Base-by-base conservation (phyloP, 2,329 filamentous ascomycete species). In the Penicillium sp. region DNA sequence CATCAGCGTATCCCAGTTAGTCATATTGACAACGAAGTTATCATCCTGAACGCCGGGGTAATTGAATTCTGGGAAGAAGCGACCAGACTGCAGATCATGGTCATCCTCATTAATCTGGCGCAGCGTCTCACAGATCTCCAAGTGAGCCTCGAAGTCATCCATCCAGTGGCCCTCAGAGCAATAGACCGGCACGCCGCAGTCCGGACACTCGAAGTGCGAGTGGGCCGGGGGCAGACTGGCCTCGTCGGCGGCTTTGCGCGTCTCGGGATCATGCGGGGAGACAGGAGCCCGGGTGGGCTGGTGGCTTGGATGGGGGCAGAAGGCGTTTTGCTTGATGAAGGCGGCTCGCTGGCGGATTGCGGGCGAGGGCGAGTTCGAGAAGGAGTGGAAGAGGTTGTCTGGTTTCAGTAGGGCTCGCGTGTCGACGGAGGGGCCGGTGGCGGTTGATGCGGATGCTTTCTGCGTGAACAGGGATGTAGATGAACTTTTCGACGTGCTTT, bases 71-170 rank as follows among this genome's bases (percentile, higher is more conserved):
- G 90, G 88, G 75, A 99, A 99, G 73, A 91, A 89, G 24, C 94
- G 85, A 3, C 94, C 94, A 16, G 91, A 96, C 47, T 89, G 83
- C 62, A 99, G 77, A 72, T 99, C 94, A 70, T 99, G 95, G 65
- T 99, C 94, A 69, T 99, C 94, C 77, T 99, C 94, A 65, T 99
- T 99, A 75, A 96, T 93, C 75, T 97, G 89, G 61, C 89, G 83
- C 52, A 99, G 78, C 0, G 90, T 90, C 67, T 99, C 93, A 73
- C 94, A 99, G 31, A 99, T 87, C 69, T 97, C 85, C 56, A 99
- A 74, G 74, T 99, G 94, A 16, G 87, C 83, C 75, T 97, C 93
- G 69, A 96, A 99, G 73, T 97, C 91, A 65, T 95, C 91, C 71
- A 90, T 91, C 90, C 93, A 97, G 72, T 99, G 94, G 64, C 91